phyloP scores from a whole-genome alignment of 129 eudicot species.

The Kitagawia praeruptora region DNA sequence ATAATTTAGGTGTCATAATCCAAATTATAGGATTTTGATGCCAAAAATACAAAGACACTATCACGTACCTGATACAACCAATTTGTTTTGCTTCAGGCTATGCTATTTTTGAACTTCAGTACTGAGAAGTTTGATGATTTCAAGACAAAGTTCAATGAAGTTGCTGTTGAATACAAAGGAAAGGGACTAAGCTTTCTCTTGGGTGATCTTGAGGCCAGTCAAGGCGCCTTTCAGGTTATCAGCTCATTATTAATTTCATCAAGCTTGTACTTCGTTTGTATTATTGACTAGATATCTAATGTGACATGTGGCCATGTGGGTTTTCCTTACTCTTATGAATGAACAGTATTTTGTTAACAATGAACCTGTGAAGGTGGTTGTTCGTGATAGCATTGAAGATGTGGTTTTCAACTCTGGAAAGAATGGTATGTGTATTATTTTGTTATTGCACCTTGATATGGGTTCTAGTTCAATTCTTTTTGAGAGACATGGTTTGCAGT shows the following conservation, averaged over 20 bases:
- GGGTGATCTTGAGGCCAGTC: slow-evolving; percentile 58
- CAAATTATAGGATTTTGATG: neutral
- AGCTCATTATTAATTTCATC: slow-evolving; percentile 35
- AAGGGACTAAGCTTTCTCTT: slow-evolving; percentile 49
- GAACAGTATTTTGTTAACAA: slow-evolving; percentile 68
- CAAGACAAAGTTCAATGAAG: slow-evolving; percentile 41
- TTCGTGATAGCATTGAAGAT: slow-evolving; percentile 65
- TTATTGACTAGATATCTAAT: neutral
- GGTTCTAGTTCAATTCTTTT: no score
- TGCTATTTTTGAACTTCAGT: slow-evolving; percentile 56
- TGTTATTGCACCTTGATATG: neutral
- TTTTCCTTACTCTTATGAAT: slow-evolving; percentile 9
- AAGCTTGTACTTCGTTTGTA: neutral
- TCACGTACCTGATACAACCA: neutral
- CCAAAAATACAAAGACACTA: neutral
- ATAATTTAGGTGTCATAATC: neutral
- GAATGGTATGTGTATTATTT: slow-evolving; percentile 42
- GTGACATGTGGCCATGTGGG: neutral
- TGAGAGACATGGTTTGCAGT: no score
- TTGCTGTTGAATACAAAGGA: slow-evolving; percentile 57
- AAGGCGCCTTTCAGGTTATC: slow-evolving; percentile 80
- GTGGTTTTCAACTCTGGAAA: slow-evolving; percentile 73
- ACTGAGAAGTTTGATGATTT: slow-evolving; percentile 35
- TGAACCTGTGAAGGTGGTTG: slow-evolving; percentile 81
- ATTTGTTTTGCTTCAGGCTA: slow-evolving; percentile 32